A percentile compares a stretch with the other conserved stretches of the same genome.
phyloP scores from a whole-genome alignment of 2,329 filamentous ascomycete species.

The Balansia obtecta region DNA sequence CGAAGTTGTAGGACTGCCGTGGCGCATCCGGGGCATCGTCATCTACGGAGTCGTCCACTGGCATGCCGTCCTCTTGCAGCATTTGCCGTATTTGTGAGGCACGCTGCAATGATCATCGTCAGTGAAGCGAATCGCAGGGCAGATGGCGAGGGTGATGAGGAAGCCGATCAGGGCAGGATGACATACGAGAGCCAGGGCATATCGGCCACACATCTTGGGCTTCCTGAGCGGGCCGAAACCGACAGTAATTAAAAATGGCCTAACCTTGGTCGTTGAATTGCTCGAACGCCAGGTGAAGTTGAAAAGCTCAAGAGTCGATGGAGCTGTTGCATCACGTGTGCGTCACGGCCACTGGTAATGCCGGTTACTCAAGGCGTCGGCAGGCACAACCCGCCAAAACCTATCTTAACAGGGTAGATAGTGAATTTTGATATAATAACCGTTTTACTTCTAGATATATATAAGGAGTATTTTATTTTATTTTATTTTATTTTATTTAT shows the following conservation, averaged over 20 bases:
- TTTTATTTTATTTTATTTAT: no score
- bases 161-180: background rate
- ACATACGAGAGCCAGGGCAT: conserved; percentile 22
- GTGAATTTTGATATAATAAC: no score
- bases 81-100: conserved; percentile 63
- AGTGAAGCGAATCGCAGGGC: background rate
- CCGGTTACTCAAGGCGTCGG: no score
- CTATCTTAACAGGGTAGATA: no score
- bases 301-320: background rate
- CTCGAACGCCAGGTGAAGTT: no score
- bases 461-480: no score
- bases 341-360: background rate
- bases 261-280: no score
- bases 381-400: no score
- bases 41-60: conserved; percentile 55
- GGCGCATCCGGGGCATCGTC: conserved; percentile 45
- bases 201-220: conserved; percentile 24
- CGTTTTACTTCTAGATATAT: no score
- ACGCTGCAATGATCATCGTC: conserved; percentile 37
- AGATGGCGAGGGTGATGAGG: background rate
- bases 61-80: conserved; percentile 63
- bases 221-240: no score
- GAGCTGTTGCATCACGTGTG: background rate
- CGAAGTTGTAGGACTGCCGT: conserved; percentile 82
- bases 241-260: background rate